phyloP scores from a whole-genome alignment of 139 green algal species.

The Auxenochlorella protothecoides region DNA sequence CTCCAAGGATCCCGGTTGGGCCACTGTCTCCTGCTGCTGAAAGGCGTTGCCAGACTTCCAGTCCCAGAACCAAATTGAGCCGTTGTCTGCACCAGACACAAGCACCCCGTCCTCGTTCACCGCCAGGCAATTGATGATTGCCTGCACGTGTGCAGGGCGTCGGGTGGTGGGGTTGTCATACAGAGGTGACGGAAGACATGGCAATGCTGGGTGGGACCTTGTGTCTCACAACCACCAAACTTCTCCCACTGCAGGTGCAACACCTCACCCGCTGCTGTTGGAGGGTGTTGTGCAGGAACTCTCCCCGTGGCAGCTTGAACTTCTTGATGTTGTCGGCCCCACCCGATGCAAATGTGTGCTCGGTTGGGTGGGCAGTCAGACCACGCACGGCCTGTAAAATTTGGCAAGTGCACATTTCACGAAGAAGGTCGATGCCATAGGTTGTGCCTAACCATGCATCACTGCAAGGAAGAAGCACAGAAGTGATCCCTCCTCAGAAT shows the following conservation, averaged over 20 bases:
- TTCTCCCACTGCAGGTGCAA: not conserved
- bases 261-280: slow-evolving; percentile 54
- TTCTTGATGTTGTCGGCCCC: slow-evolving; percentile 99
- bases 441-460: too few species aligned
- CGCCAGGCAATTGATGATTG: slow-evolving; percentile 88
- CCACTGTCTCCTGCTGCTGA: slow-evolving; percentile 70
- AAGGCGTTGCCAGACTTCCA: slow-evolving; percentile 90
- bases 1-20: slow-evolving; percentile 91
- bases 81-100: slow-evolving; percentile 73
- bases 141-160: slow-evolving; percentile 4
- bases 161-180: too few species aligned
- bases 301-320: slow-evolving; percentile 70
- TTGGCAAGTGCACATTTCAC: too few species aligned
- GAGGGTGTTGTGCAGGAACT: slow-evolving; percentile 97
- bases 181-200: too few species aligned
- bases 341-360: slow-evolving; percentile 72
- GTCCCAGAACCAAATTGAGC: slow-evolving; percentile 83
- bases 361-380: slow-evolving; percentile 67
- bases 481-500: too few species aligned
- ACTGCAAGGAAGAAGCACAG: too few species aligned
- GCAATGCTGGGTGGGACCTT: too few species aligned
- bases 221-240: too few species aligned
- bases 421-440: too few species aligned
- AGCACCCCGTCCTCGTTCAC: slow-evolving; percentile 93
- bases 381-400: slow-evolving; percentile 31